These are phyloP conservation scores for Umbelopsis vinacea DNA, from an alignment of 192 early-diverging fungal species.

Conservation along the genomic window DNA sequence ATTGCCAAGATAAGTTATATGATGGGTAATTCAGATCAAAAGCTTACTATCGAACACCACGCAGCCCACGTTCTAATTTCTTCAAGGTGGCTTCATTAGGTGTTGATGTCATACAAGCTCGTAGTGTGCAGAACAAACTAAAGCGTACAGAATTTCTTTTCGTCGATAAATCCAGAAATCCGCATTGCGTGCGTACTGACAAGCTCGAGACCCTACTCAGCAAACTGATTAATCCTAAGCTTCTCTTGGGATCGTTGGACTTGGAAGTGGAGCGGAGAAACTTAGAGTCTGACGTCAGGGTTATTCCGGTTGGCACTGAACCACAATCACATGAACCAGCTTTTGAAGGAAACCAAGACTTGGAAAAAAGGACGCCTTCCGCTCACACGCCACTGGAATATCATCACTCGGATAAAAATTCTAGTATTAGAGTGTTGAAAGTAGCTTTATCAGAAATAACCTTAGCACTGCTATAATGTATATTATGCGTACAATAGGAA, in stretches of 20 bases:
- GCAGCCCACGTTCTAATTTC: background rate
- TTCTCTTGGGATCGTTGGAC: background rate
- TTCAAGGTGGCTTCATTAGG: background rate
- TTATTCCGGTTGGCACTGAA: constrained; percentile 2
- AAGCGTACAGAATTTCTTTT: background rate
- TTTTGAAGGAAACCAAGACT: background rate
- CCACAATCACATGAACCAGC: background rate
- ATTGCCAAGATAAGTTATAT: background rate
- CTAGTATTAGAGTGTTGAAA: background rate
- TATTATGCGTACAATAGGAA: no score
- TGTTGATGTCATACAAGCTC: background rate
- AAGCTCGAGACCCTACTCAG: background rate
- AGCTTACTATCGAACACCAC: no score
- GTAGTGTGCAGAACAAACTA: background rate
- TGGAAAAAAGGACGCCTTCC: background rate
- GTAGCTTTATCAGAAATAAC: background rate
- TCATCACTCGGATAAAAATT: background rate
- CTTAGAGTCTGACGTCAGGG: background rate
- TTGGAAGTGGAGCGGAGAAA: constrained; percentile 7
- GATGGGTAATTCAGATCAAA: background rate
- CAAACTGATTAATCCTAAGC: background rate
- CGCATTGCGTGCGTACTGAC: background rate
- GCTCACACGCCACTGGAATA: background rate
- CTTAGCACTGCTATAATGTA: background rate
- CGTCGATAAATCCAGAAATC: background rate